Conservation (phyloP, 352 stramenopile species). For the Plasmopara halstedii region DNA sequence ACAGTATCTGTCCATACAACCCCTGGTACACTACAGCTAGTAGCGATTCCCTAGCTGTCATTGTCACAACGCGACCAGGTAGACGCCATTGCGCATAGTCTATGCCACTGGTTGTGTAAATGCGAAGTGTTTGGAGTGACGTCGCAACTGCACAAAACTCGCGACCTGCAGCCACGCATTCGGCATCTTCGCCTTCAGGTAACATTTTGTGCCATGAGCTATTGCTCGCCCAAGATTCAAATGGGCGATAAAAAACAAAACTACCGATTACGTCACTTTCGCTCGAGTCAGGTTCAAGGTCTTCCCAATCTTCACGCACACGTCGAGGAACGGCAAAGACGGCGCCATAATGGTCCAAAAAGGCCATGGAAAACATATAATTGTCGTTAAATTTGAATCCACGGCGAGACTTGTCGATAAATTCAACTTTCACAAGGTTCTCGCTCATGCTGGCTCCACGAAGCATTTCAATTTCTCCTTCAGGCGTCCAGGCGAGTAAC, state of each 20-base stretch:
- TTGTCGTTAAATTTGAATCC: conserved; percentile 84
- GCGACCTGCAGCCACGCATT: conserved; percentile 46
- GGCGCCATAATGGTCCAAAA: conserved; percentile 62
- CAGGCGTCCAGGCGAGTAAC: conserved; percentile 62
- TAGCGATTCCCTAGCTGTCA: conserved; percentile 44
- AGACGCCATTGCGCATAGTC: conserved; percentile 56
- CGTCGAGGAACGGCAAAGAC: conserved; percentile 64
- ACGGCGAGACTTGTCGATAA: conserved; percentile 69
- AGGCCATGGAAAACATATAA: conserved; percentile 75
- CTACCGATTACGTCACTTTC: conserved; percentile 56
- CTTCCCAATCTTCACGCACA: conserved; percentile 55
- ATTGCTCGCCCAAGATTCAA: conserved; percentile 79
- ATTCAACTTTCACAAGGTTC: conserved; percentile 76
- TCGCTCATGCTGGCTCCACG: conserved; percentile 55
- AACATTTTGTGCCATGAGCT: conserved; percentile 70
- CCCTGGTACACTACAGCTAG: conserved; percentile 70
- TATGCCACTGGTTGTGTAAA: conserved; percentile 66
- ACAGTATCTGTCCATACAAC: conserved; percentile 34
- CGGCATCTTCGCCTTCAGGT: conserved; percentile 61
- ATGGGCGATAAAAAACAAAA: conserved; percentile 76
- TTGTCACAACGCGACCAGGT: conserved; percentile 60
- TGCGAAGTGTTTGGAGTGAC: conserved; percentile 57
- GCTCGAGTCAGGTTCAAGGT: conserved; percentile 17
- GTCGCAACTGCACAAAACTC: conserved; percentile 76
- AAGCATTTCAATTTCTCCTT: conserved; percentile 76